Evolutionary conservation across 2,329 filamentous ascomycete genomes (phyloP).

Genomic region (Ascochyta viciae-villosae): DNA sequence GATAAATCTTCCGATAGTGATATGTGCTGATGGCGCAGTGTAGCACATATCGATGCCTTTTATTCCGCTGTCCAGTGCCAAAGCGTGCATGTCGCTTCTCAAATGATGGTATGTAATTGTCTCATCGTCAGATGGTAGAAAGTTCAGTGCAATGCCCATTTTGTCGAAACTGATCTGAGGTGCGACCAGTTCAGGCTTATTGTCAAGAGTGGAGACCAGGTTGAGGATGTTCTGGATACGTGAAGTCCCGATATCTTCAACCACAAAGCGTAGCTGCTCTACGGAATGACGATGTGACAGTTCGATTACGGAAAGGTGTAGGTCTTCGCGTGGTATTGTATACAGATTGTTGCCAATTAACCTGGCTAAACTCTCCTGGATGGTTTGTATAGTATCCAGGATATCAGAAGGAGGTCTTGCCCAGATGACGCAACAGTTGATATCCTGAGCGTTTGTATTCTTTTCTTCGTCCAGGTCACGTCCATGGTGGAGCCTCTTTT

Average conservation of each 20-base stretch:
- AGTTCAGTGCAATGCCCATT: slow-evolving; percentile 25
- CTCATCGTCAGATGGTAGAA: slow-evolving; percentile 6
- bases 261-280: slow-evolving; percentile 6
- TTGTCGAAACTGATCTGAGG: slow-evolving; percentile 21
- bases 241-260: slow-evolving; percentile 7
- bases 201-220: slow-evolving; percentile 1
- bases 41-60: slow-evolving; percentile 22
- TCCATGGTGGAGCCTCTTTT: background rate
- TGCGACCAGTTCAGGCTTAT: slow-evolving; percentile 10
- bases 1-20: slow-evolving; percentile 19
- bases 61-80: slow-evolving; percentile 20
- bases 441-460: slow-evolving; percentile 8
- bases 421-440: slow-evolving; percentile 20
- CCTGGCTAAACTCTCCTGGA: slow-evolving; percentile 1
- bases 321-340: slow-evolving; percentile 9
- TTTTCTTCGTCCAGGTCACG: background rate
- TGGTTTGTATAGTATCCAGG: slow-evolving; percentile 1
- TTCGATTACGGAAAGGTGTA: slow-evolving; percentile 24
- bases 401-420: slow-evolving; percentile 9
- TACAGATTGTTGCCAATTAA: slow-evolving; percentile 18
- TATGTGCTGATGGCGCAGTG: slow-evolving; percentile 21
- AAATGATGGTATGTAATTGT: slow-evolving; percentile 23
- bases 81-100: slow-evolving; percentile 18
- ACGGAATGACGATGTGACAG: slow-evolving; percentile 23
- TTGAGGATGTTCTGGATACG: slow-evolving; percentile 20